A percentile compares a stretch with the other conserved stretches of the same genome.
phyloP scores from a whole-genome alignment of 768 basidiomycete species.

The Suillus americanus region DNA sequence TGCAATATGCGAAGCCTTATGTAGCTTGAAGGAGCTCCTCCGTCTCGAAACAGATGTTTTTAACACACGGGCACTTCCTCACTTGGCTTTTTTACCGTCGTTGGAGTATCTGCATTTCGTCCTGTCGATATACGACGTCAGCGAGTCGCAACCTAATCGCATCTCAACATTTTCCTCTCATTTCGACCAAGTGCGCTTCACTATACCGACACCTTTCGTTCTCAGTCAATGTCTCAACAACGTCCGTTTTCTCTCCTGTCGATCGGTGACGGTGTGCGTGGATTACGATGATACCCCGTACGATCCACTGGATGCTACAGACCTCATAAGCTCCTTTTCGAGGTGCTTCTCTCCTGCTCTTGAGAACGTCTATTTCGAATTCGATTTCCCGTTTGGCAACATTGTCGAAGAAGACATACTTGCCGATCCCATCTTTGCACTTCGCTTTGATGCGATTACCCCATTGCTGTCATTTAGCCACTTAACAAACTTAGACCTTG shows the following conservation, averaged over 20 bases:
- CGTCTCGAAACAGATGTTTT: not conserved
- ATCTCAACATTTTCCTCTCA: not conserved
- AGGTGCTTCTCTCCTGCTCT: not conserved
- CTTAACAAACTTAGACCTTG: not conserved
- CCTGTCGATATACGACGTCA: not conserved
- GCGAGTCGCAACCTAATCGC: not conserved
- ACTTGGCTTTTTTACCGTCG: not conserved
- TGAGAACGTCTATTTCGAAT: not conserved
- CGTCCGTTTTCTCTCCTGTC: not conserved
- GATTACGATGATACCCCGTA: not conserved
- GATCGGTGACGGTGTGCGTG: not conserved
- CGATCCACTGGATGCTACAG: not conserved
- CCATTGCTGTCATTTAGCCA: not conserved
- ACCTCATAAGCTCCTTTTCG: not conserved
- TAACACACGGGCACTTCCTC: not conserved
- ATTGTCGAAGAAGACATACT: not conserved
- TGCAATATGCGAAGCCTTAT: not conserved
- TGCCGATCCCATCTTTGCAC: not conserved
- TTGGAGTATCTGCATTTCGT: not conserved
- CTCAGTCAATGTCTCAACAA: not conserved
- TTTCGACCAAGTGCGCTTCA: not conserved
- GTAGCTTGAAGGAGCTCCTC: not conserved
- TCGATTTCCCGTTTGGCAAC: not conserved
- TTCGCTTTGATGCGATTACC: not conserved
- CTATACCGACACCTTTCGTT: not conserved